Base-by-base conservation (phyloP, 306 rosid species). In the Sphenostylis stenocarpa region DNA sequence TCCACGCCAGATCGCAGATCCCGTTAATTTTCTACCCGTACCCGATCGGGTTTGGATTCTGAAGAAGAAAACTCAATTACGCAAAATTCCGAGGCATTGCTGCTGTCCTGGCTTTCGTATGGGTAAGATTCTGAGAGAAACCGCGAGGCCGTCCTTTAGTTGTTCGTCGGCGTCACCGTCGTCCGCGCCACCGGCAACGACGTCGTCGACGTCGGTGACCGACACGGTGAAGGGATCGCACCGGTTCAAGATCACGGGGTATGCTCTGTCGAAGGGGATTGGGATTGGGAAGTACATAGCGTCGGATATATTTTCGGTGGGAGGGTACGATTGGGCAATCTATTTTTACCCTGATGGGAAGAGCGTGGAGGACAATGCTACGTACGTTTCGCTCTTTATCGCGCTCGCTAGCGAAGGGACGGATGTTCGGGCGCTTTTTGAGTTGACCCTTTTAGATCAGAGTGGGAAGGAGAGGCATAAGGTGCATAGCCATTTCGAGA, bases 391-490 rank as follows among this genome's bases (percentile, higher is more conserved):
- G n/a, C 86, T 93, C 8, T 93, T 93, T 75, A 93, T 93, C 62
- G 98, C 98, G 8, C 89, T 93, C 7, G 98, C 96, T 6, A 93
- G 96, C 72, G 98, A 90, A n/a, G 98, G 96, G 4, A 85, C 93
- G 19, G 98, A 93, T 56, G 96, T 93, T 72, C 85, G 94, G 73
- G 98, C 98, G 1, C 87, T 93, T 24, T 93, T 93, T 43, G 98
- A 93, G 81, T 56, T 93, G 84, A 93, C 94, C 43, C 96, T 93
- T 76, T 77, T 93, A 88, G 98, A 93, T 73, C 98, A 93, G 91
- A 93, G 98, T 34, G 98, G 98, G 52, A 89, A 85, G 52, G 96
- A 80, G 89, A 89, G 93, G 83, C 98, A 93, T 23, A 93, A 93
- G 88, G 98, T 93, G 29, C 96, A 93, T 79, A 93, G 88, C 83